Evolutionary conservation across 805 yeast species (phyloP), one percentile per base, ranked within the genome.

Genomic region (Candida rishiriensis): DNA sequence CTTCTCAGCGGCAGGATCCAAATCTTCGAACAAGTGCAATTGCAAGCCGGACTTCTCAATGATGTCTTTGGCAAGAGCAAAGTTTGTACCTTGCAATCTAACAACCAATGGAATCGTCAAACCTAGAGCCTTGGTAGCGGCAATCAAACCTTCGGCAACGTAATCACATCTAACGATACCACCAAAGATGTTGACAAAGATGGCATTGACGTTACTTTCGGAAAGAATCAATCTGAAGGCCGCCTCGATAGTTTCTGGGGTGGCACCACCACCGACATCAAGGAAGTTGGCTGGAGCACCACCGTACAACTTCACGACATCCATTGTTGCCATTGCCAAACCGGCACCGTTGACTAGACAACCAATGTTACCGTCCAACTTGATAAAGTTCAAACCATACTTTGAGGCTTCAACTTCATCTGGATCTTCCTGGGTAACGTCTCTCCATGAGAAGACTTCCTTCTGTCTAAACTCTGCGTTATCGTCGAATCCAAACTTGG

Each of bases 241-340:
- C 72, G 85, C 85, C 75, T 90, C 95, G 65, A 93, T 93, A 62
- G 99, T 91, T 72, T 88, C 86, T 56, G 98, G 97, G 52, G 98
- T 93, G 59, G 99, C 99, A 70, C 97, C 96, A 76, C 99, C 99
- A 77, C 99, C 99, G 71, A 97, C 93, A 76, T 93, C 99, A 68
- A 93, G 81, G 81, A 93, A 93, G 79, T 93, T 93, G 55, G 99
- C 99, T 61, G 99, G 99, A 57, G 81, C 86, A 69, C 99, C 99
- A 63, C 98, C 97, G 75, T 89, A 87, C 61, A 93, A 81, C 75
- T 93, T 89, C 76, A 93, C 88, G 68, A 95, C 95, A 72, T 93
- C 99, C 97, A 93, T 90, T 55, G 99, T 93, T 59, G 99, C 99
- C 99, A 93, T 93, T 61, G 99, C 99, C 66, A 93, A 80, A 70